Base-by-base conservation (phyloP, 768 basidiomycete genomes). In the Leccinum boreale region DNA sequence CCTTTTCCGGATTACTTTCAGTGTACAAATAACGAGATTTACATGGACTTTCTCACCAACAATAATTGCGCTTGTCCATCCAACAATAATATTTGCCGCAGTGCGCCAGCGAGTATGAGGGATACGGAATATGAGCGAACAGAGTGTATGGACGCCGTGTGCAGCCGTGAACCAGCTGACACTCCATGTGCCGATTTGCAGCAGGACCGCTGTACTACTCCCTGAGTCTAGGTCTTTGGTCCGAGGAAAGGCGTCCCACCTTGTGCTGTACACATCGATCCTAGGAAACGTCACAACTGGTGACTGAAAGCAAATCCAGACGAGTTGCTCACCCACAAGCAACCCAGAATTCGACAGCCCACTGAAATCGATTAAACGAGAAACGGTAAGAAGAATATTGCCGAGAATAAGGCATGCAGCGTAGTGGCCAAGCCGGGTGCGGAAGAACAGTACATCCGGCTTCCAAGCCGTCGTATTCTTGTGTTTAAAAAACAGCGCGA, bases 371-470 rank as follows among this genome's bases (percentile, higher is more conserved):
- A 89, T 76, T 9, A 86, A 68, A 39, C 84, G 85, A 53, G 84
- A 77, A 15, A 77, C 52, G 31, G 79, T 77, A 56, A 74, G 81
- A 66, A 85, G 72, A 53, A 82, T 72, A 67, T 89, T 85, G 58
- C 80, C 79, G 26, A 85, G 62, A 58, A 89, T 74, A 56, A 91
- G 75, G 64, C 83, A 87, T 39, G 75, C 78, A n/a, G 81, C 79
- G 67, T 89, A 89, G 51, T 81, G 79, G 1, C 89, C 89, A 14
- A 89, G 79, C 60, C 87, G 87, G 7, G 87, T 87, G 56, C 80
- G 79, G 70, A 90, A 88, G 70, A 90, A 89, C 58, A 83, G 73
- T 44, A 78, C 81, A 68, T 84, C 83, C 31, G 70, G 67, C 4
- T 63, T 56, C 49, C 73, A 72, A 29, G 59, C 54, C 17, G 77